Conservation (phyloP, 139 green algal genomes). For the Protoeuglena noctilucae region DNA sequence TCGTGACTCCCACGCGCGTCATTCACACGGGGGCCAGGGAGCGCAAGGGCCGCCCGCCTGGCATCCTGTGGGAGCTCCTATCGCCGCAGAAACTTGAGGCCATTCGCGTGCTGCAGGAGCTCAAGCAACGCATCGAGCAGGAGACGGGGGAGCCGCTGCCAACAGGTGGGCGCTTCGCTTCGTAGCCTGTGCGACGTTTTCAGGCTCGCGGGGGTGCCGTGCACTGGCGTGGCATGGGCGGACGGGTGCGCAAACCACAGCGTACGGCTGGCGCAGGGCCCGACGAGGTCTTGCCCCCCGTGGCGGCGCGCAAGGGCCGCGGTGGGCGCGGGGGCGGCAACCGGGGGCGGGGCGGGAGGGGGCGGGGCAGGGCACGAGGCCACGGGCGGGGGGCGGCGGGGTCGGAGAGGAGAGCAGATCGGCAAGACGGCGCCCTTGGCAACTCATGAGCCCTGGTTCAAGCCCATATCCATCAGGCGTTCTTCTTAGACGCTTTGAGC, state of each 20-base stretch:
- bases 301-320: conserved; percentile 12
- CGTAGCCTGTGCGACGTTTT: neutral
- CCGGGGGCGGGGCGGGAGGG: conserved; percentile 6
- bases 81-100: conserved; percentile 37
- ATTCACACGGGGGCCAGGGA: conserved; percentile 10
- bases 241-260: neutral
- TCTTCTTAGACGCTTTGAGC: too few species aligned
- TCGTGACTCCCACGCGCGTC: conserved; percentile 54
- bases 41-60: conserved; percentile 30
- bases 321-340: conserved; percentile 5
- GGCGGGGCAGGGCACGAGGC: too few species aligned
- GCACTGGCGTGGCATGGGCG: conserved; percentile 2
- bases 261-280: conserved; percentile 14
- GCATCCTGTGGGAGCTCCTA: conserved; percentile 60
- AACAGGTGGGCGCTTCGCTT: conserved; percentile 15
- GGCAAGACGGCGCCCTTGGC: too few species aligned
- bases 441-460: too few species aligned
- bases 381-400: too few species aligned
- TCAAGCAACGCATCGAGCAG: conserved; percentile 39
- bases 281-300: conserved; percentile 24
- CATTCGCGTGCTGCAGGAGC: conserved; percentile 38
- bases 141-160: conserved; percentile 30
- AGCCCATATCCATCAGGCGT: too few species aligned
- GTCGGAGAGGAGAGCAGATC: too few species aligned
- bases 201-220: neutral